Base-by-base conservation (phyloP, 345 rosid species). In the Trapa bicornis region DNA sequence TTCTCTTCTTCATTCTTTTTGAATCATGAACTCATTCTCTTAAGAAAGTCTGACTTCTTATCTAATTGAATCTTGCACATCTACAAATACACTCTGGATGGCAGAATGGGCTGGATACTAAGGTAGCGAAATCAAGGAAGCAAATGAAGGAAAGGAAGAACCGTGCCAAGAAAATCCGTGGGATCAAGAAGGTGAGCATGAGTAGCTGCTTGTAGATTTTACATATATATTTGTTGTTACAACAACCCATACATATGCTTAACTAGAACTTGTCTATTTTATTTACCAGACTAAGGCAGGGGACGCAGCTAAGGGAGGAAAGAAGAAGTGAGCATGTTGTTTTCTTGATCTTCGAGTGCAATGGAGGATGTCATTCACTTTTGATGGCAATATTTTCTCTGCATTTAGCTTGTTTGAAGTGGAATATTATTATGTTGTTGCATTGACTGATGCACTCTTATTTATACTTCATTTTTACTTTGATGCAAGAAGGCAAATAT, bases 101-200 rank as follows among this genome's bases (percentile, higher is more conserved):
- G 65, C 76, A 82, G 85, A 82, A 82, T 68, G 85, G 85, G 37
- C 79, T 82, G 11, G 81, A 64, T 61, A 79, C 79, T 6, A 82
- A 82, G 77, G 68, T 79, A 13, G 85, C 79, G 70, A 82, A 77
- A 71, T 82, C 85, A 0, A 82, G 85, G 75, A 82, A 82, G 70
- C 85, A 82, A 52, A 7, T 82, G 83, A 82, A 82, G 72, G 85
- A 82, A 69, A 73, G 85, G 42, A 82, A 82, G 81, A 82, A 82
- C 70, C 71, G 85, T 37, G 64, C 85, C 41, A 82, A 82, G 83
- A 82, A 82, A 75, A 61, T 82, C 53, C 85, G 85, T 0, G 85
- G 85, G 54, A 80, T 82, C 15, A 82, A 82, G 85, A 82, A 82
- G 81, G 85, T 82, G 69, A 65, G 53, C 29, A 38, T 43, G 39